Conservation (phyloP, 352 stramenopile genomes). For the Paralagenidium karlingii region DNA sequence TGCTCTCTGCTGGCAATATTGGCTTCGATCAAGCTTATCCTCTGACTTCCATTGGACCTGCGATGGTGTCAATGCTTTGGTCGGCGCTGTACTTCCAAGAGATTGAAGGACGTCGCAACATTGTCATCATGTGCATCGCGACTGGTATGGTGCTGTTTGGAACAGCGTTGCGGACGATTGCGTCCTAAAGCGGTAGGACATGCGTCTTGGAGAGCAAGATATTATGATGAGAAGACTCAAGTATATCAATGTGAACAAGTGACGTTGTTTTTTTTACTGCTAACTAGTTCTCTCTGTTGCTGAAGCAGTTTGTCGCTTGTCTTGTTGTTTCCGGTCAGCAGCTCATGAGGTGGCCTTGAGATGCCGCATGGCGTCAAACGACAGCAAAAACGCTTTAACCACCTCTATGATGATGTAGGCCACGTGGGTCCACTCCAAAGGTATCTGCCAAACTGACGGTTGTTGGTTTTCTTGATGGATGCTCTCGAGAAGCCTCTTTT, state of each 20-base stretch:
- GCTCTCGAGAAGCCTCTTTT: constrained; percentile 41
- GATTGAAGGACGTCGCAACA: constrained; percentile 55
- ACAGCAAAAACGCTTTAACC: constrained; percentile 38
- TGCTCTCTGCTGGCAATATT: constrained; percentile 57
- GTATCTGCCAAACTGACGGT: too few species aligned
- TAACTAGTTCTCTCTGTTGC: too few species aligned
- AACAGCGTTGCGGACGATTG: constrained; percentile 31
- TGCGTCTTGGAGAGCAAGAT: too few species aligned
- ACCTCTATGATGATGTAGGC: constrained; percentile 27
- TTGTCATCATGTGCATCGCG: constrained; percentile 36
- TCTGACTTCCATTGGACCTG: constrained; percentile 62
- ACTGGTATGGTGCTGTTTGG: constrained; percentile 54
- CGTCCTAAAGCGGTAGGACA: not conserved
- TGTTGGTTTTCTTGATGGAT: constrained; percentile 28
- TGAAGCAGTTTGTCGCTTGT: too few species aligned
- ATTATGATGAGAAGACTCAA: too few species aligned
- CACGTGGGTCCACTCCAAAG: constrained; percentile 24
- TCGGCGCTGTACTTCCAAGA: constrained; percentile 72
- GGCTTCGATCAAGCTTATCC: constrained; percentile 78
- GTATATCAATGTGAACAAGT: too few species aligned
- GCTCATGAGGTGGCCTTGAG: too few species aligned
- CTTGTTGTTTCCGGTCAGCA: too few species aligned
- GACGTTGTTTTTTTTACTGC: too few species aligned
- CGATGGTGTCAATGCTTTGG: constrained; percentile 80
- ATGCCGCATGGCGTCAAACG: too few species aligned